Evolutionary conservation across 1,139 yeast species (phyloP).

Genomic region (Kazachstania sp.): DNA sequence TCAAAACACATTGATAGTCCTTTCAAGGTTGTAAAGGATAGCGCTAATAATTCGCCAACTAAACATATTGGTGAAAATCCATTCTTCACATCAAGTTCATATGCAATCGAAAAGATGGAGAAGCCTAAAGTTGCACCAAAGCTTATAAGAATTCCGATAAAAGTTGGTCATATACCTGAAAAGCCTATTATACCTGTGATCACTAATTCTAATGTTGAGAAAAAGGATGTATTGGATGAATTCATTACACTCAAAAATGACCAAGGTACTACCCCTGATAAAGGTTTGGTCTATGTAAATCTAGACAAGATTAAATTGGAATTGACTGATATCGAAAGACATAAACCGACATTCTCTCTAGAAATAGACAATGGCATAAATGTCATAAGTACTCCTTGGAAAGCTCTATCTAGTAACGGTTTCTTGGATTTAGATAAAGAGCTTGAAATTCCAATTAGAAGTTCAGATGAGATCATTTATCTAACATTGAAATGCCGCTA

Average conservation of each 20-base stretch:
- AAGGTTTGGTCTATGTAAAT: conserved; percentile 67
- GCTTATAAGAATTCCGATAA: background rate
- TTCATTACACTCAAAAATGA: background rate
- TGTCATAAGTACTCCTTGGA: conserved; percentile 66
- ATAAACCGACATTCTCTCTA: conserved; percentile 57
- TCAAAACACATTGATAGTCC: background rate
- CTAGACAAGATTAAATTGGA: conserved; percentile 52
- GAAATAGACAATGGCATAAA: conserved; percentile 88
- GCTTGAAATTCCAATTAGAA: conserved; percentile 57
- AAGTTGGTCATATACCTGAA: background rate
- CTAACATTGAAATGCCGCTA: conserved; percentile 66
- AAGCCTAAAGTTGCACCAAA: background rate
- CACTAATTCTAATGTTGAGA: background rate
- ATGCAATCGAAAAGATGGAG: background rate
- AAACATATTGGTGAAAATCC: background rate
- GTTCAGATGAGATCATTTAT: conserved; percentile 42
- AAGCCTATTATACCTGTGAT: background rate
- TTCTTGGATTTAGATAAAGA: conserved; percentile 59
- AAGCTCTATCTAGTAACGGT: conserved; percentile 36
- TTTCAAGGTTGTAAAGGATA: background rate
- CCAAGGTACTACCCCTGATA: conserved; percentile 35
- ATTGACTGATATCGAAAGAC: conserved; percentile 47
- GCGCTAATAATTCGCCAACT: background rate
- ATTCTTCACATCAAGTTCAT: background rate
- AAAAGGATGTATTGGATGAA: background rate